Base-by-base conservation (phyloP, 371 early-diverging fungal species). In the Mucor piriformis region DNA sequence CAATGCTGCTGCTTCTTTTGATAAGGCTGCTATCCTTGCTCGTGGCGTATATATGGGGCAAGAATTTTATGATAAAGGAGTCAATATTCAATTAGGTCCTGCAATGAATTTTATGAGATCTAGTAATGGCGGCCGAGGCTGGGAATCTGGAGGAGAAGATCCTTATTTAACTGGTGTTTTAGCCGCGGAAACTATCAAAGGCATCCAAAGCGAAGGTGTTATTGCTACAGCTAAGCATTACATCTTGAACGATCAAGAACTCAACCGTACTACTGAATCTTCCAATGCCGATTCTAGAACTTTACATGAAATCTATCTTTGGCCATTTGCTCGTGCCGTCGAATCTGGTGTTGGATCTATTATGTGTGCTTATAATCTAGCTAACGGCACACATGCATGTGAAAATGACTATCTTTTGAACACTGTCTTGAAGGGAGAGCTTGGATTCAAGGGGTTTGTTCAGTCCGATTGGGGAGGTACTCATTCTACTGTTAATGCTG, bases 61-160 rank as follows among this genome's bases (percentile, higher is more conserved):
- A 18, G 88, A 87, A 64, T 80, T 78, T 49, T 42, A 67, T 20
- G 69, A 61, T 6, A 76, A 75, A 33, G 88, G 88, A 34, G 65
- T 82, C 34, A 63, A 87, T 54, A 61, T 70, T n/a, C 69, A 69
- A 42, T 57, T 87, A 11, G 84, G 81, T 5, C 85, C 84, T 32
- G 67, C 61, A 34, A 69, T 82, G 69, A 81, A 84, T 61, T 70
- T 82, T 52, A 61, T 70, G 54, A 70, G 84, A 16, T 24, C 61
- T 33, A 81, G 82, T 23, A 53, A 66, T 27, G 77, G 71, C 49
- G 88, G 88, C 27, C 70, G 88, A 58, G 81, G 74, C 42, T 87
- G 84, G 82, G 88, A 87, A 71, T 73, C 69, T 18, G 75, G 73
- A 25, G 85, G 86, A 43, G 88, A 79, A 60, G 88, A 87, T 54